A percentile compares a stretch with the other conserved stretches of the same genome.
phyloP scores from a whole-genome alignment of 192 early-diverging fungal genomes.

The Coemansia pectinata region DNA sequence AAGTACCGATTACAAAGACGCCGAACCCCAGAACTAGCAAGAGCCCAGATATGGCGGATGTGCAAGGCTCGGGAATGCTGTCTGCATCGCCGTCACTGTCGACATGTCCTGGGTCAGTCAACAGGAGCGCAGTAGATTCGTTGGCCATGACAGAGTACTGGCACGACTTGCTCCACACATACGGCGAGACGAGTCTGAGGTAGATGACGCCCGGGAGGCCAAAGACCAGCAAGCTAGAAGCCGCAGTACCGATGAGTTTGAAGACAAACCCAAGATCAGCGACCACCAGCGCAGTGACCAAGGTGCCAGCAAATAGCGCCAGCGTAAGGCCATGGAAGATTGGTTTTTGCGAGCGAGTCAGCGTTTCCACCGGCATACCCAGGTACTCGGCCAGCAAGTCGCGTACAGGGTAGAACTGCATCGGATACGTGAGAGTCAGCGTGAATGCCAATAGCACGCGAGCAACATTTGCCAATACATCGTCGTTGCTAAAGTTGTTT shows the following conservation, averaged over 20 bases:
- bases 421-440: slow-evolving; percentile 61
- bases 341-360: background rate
- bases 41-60: slow-evolving; percentile 17
- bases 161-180: slow-evolving; percentile 4
- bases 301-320: slow-evolving; percentile 31
- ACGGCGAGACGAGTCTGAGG: slow-evolving; percentile 37
- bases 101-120: background rate
- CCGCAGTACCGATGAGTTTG: slow-evolving; percentile 50
- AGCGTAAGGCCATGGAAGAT: slow-evolving; percentile 24
- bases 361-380: slow-evolving; percentile 18
- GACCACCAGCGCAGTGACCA: slow-evolving; percentile 31
- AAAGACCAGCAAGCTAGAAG: slow-evolving; percentile 48
- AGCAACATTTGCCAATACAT: slow-evolving; percentile 61
- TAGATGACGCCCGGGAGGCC: slow-evolving; percentile 45
- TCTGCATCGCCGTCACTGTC: background rate
- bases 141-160: background rate
- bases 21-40: slow-evolving; percentile 26
- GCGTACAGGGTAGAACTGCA: slow-evolving; percentile 56
- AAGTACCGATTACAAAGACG: slow-evolving; percentile 49
- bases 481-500: slow-evolving; percentile 63
- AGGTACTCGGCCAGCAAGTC: slow-evolving; percentile 25
- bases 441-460: slow-evolving; percentile 62
- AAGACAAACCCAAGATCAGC: slow-evolving; percentile 53
- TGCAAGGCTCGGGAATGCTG: slow-evolving; percentile 28
- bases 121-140: background rate